These are phyloP conservation scores for Corylus americana DNA, from an alignment of 306 rosid species.

Conservation along the genomic window DNA sequence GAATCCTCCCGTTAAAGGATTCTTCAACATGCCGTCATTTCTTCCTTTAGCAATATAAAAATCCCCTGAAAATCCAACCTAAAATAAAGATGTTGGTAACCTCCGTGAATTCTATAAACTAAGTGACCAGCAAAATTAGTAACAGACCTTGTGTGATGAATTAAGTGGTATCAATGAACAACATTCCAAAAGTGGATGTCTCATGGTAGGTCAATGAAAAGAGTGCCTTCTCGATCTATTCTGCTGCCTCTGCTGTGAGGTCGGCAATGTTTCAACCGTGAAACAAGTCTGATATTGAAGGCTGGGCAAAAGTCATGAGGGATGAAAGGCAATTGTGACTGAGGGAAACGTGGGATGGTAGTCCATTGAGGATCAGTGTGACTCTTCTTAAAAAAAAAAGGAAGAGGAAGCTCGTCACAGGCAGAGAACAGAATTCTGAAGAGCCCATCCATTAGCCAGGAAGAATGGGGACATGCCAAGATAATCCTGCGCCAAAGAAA, in stretches of 20 bases:
- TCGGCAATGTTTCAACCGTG: conserved; percentile 71
- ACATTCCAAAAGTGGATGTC: conserved; percentile 91
- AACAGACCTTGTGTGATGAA: conserved; percentile 94
- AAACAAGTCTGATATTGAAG: conserved; percentile 74
- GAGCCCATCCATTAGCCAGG: conserved; percentile 86
- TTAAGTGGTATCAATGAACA: conserved; percentile 92
- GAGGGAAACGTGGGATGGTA: conserved; percentile 72
- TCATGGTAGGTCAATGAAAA: conserved; percentile 84
- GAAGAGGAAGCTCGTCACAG: conserved; percentile 74
- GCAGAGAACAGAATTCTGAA: conserved; percentile 71
- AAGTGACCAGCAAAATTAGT: conserved; percentile 83
- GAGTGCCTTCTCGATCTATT: conserved; percentile 77
- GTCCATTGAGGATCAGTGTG: conserved; percentile 77
- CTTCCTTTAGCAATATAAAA: conserved; percentile 49
- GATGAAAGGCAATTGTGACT: conserved; percentile 71
- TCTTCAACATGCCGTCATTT: conserved; percentile 34
- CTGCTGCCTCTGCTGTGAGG: conserved; percentile 85
- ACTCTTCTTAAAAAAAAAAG: conserved; percentile 60
- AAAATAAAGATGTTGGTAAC: conserved; percentile 55
- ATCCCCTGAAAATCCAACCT: conserved; percentile 48
- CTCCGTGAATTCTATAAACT: conserved; percentile 66
- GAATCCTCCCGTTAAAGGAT: conserved; percentile 36
- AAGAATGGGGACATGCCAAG: conserved; percentile 85
- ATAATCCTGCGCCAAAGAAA: conserved; percentile 99
- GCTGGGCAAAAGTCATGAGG: conserved; percentile 80